Conservation (phyloP, 495 filamentous ascomycete species). For the Tuber brumale region DNA sequence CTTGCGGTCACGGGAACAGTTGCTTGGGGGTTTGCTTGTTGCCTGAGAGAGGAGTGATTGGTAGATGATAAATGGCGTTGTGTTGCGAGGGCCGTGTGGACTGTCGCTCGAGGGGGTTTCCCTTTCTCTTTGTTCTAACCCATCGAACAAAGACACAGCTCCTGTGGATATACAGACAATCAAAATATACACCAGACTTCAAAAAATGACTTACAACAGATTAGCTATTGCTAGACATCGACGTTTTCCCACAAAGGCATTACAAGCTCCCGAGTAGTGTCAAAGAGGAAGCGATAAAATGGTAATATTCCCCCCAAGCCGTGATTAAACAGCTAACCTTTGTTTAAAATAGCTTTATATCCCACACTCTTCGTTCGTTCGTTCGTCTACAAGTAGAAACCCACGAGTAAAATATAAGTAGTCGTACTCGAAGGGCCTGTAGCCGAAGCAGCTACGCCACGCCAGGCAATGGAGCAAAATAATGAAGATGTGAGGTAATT, state of each 20-base stretch:
- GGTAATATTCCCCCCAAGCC: background rate
- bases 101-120: background rate
- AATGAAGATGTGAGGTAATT: background rate
- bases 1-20: constrained; percentile 26
- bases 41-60: constrained; percentile 18
- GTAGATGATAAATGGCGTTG: background rate
- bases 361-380: background rate
- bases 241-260: constrained; percentile 15
- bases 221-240: background rate
- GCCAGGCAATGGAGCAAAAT: background rate
- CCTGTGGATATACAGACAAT: background rate
- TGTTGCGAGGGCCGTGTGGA: constrained; percentile 9
- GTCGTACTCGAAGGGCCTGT: background rate
- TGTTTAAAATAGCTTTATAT: constrained; percentile 8
- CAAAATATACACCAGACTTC: constrained; percentile 9
- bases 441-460: background rate
- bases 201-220: background rate
- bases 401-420: background rate
- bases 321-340: background rate
- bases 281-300: background rate
- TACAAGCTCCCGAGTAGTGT: constrained; percentile 3
- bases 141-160: constrained; percentile 21
- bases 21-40: constrained; percentile 37
- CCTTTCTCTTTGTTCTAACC: constrained; percentile 21
- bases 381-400: background rate